Conservation (phyloP, 352 stramenopile species). For the Phytophthora pseudosyringae region DNA sequence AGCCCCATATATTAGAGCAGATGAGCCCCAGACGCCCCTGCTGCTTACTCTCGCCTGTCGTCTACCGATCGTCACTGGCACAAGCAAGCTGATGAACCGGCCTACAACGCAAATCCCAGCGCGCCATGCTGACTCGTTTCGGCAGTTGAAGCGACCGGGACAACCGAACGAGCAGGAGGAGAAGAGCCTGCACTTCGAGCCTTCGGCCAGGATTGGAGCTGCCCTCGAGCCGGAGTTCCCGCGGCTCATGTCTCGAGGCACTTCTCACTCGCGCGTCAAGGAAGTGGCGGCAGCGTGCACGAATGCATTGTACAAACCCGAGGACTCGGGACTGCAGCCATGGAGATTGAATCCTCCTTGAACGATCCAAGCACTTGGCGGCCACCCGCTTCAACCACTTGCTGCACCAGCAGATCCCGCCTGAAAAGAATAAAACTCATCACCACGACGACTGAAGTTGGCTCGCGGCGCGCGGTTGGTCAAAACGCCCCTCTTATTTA, state of each 20-base stretch:
- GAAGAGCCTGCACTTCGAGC: constrained; percentile 31
- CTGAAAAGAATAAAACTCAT: constrained; percentile 28
- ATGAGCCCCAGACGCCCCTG: too few species aligned
- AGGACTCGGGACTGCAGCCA: neutral
- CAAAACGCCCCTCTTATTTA: constrained; percentile 6
- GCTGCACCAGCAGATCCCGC: constrained; percentile 12
- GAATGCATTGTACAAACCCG: neutral
- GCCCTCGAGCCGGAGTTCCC: constrained; percentile 35
- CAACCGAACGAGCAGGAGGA: constrained; percentile 32
- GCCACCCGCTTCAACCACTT: constrained; percentile 15
- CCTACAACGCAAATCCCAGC: constrained; percentile 5
- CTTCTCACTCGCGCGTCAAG: constrained; percentile 11
- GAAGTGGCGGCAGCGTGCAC: constrained; percentile 3
- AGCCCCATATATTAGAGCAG: too few species aligned
- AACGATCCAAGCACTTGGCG: constrained; percentile 4
- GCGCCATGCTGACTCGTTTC: constrained; percentile 12
- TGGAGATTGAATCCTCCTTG: constrained; percentile 18
- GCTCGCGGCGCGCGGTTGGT: constrained; percentile 10
- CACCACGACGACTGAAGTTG: constrained; percentile 12
- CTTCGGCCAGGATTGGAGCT: constrained; percentile 37
- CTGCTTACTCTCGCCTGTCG: too few species aligned
- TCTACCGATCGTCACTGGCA: too few species aligned
- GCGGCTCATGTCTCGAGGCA: constrained; percentile 32
- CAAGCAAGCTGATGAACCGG: neutral
- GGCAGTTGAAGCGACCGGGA: constrained; percentile 34